Percentiles rank a stretch among this genome's conserved stretches.
These are phyloP conservation scores for Phaseolus coccineus DNA, from an alignment of 331 rosid genomes.

Conservation along the genomic window DNA sequence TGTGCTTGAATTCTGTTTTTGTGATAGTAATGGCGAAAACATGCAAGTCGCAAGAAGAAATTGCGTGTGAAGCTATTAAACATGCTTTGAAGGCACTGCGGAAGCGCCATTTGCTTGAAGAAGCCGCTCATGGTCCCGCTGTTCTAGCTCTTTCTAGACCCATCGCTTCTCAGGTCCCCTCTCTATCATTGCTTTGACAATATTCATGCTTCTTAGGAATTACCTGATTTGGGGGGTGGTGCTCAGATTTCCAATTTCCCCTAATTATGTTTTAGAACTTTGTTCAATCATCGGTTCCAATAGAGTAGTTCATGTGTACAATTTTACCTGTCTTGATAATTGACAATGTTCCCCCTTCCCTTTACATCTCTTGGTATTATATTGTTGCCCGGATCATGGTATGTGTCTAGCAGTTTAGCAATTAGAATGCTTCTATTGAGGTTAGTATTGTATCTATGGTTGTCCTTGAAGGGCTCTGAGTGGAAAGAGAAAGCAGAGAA, in stretches of 20 bases:
- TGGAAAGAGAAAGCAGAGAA: conserved; percentile 91
- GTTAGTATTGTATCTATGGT: conserved; percentile 3
- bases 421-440: conserved; percentile 30
- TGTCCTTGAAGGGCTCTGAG: conserved; percentile 74
- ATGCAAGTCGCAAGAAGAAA: conserved; percentile 64
- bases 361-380: neutral
- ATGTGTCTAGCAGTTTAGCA: neutral
- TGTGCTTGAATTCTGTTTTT: neutral
- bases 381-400: conserved; percentile 17
- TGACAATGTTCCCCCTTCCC: neutral
- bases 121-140: conserved; percentile 94
- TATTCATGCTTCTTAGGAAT: conserved; percentile 21
- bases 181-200: conserved; percentile 12
- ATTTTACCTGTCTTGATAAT: neutral
- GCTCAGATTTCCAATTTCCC: neutral
- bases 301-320: conserved; percentile 12
- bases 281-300: neutral
- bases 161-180: conserved; percentile 64
- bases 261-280: neutral
- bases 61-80: conserved; percentile 67
- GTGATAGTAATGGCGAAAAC: conserved; percentile 33
- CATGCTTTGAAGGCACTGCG: conserved; percentile 82
- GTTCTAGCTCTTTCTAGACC: conserved; percentile 76
- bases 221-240: neutral
- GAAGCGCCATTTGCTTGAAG: conserved; percentile 86